Conservation (phyloP, 179 eudicot species). For the Kewa caespitosa region DNA sequence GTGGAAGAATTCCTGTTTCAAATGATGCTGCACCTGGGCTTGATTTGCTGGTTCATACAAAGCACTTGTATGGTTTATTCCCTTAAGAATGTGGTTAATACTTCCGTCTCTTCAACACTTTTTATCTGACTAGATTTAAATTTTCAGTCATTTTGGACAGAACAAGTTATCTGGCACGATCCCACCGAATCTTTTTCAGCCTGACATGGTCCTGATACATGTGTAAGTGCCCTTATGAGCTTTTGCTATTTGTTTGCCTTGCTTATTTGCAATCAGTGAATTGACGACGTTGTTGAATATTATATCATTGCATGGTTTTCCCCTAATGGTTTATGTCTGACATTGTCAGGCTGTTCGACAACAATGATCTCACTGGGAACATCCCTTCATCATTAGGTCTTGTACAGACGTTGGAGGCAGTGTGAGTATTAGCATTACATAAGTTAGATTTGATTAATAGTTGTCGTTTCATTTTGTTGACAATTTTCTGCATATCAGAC, state of each 20-base stretch:
- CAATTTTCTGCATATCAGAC: constrained; percentile 48
- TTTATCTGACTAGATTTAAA: constrained; percentile 1
- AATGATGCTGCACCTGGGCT: constrained; percentile 43
- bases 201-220: constrained; percentile 40
- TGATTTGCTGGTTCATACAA: constrained; percentile 37
- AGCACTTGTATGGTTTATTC: constrained; percentile 42
- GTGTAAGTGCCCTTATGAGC: constrained; percentile 31
- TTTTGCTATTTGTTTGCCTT: too few species aligned
- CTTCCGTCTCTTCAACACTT: neutral
- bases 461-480: constrained; percentile 23
- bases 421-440: constrained; percentile 74
- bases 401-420: constrained; percentile 51
- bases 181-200: constrained; percentile 35
- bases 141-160: constrained; percentile 44
- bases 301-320: neutral
- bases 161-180: constrained; percentile 44
- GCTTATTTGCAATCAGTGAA: too few species aligned
- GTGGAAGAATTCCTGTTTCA: constrained; percentile 53
- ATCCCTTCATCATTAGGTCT: constrained; percentile 69
- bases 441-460: neutral
- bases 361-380: constrained; percentile 55
- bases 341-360: constrained; percentile 70
- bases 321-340: constrained; percentile 16
- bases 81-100: neutral
- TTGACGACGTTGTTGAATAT: too few species aligned